Evolutionary conservation across 2,329 filamentous ascomycete species (phyloP).

Genomic region (Podosphaera fusca): DNA sequence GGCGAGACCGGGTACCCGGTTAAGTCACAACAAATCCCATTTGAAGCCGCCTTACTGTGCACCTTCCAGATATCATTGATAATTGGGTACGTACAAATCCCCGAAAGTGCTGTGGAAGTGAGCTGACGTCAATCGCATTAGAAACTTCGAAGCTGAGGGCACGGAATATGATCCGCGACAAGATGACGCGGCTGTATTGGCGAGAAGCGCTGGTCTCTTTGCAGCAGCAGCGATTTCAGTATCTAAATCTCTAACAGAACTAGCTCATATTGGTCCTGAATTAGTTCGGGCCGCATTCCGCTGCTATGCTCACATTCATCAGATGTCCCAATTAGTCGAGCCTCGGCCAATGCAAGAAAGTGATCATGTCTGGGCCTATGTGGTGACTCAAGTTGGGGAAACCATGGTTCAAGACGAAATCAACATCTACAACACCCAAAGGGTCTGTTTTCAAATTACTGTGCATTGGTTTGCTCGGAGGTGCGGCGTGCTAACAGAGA

Average conservation of each 20-base stretch:
- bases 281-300: constrained; percentile 44
- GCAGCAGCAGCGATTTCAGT: constrained; percentile 45
- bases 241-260: constrained; percentile 34
- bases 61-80: constrained; percentile 20
- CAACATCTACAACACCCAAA: not conserved
- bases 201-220: constrained; percentile 35
- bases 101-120: not conserved
- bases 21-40: not conserved
- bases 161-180: not conserved
- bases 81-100: constrained; percentile 20
- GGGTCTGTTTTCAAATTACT: not conserved
- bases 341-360: not conserved
- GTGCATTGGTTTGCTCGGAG: too few species aligned
- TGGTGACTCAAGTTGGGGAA: not conserved
- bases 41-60: constrained; percentile 22
- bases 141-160: constrained; percentile 1
- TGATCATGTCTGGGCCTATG: constrained; percentile 1
- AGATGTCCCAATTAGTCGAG: constrained; percentile 8
- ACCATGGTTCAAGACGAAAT: constrained; percentile 1
- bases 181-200: not conserved
- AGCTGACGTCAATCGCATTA: not conserved
- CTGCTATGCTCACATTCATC: constrained; percentile 5
- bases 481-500: not conserved
- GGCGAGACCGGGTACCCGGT: constrained; percentile 15
- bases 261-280: constrained; percentile 39